These are phyloP conservation scores for Eimeria praecox DNA, from an alignment of 169 alveolate genomes.

Conservation along the genomic window DNA sequence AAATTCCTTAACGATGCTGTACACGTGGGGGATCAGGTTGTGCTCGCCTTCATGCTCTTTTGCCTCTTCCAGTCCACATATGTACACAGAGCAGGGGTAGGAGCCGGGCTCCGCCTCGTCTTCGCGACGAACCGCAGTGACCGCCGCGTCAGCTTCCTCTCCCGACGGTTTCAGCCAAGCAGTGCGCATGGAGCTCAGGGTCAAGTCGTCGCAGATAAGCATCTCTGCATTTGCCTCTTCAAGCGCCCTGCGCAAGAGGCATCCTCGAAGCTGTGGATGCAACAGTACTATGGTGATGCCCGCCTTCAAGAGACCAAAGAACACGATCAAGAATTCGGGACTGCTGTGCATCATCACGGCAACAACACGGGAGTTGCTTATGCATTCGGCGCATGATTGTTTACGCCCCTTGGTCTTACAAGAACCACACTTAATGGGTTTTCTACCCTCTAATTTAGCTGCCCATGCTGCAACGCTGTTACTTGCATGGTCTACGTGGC, in stretches of 20 bases:
- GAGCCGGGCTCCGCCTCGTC: slow-evolving; percentile 50
- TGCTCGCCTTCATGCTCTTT: slow-evolving; percentile 49
- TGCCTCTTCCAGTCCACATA: slow-evolving; percentile 34
- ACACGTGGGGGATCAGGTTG: slow-evolving; percentile 73
- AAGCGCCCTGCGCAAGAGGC: slow-evolving; percentile 51
- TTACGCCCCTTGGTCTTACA: neutral
- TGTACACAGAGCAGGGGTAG: slow-evolving; percentile 55
- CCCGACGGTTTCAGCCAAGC: slow-evolving; percentile 46
- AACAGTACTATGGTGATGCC: slow-evolving; percentile 51
- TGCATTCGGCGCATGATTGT: slow-evolving; percentile 16
- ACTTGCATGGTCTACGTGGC: slow-evolving; percentile 66
- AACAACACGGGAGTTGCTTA: slow-evolving; percentile 1
- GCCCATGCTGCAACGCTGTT: slow-evolving; percentile 75
- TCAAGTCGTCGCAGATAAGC: slow-evolving; percentile 62
- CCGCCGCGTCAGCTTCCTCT: neutral
- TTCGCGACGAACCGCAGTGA: slow-evolving; percentile 1
- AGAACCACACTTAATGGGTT: neutral
- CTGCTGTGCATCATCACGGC: slow-evolving; percentile 73
- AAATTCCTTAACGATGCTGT: slow-evolving; percentile 41
- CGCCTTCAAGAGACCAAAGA: slow-evolving; percentile 64
- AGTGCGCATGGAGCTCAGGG: slow-evolving; percentile 38
- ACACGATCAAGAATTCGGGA: slow-evolving; percentile 30
- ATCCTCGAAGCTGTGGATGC: slow-evolving; percentile 68
- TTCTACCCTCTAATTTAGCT: neutral
- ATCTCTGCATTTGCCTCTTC: slow-evolving; percentile 35